Base-by-base conservation (phyloP, 2,329 filamentous ascomycete genomes). In the Trichoderma brevicompactum region DNA sequence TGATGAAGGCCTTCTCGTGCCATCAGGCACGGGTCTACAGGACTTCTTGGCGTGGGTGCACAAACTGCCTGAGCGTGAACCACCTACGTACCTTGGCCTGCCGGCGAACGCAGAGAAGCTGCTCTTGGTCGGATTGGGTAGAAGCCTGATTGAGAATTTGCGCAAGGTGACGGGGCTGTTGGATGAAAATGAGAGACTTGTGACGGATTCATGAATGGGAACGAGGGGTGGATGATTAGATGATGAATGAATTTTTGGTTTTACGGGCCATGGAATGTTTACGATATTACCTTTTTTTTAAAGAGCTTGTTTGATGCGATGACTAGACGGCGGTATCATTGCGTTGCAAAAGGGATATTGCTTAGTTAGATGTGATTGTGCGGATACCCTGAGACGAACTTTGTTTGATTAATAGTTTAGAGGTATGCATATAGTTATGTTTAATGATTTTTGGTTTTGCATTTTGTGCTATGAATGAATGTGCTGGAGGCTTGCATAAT, bases 81-180 rank as follows among this genome's bases (percentile, higher is more conserved):
- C 96, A 34, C 95, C 95, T 5, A 97, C 93, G 0, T 99, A 97
- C 75, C 83, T 99, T 15, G 96, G 95, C 23, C 79, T 99, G 70
- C 95, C 95, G 41, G 92, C 92, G 34, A 97, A 99, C 76, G 95
- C 95, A 19, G 95, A 99, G 87, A 99, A 98, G 80, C 76, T 99
- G 75, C 79, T 99, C 72, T 84, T 99, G 38, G 92, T 97, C 13
- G 94, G 92, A 2, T 88, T 97, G 73, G 96, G 94, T 49, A 86
- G 87, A 74, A 91, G 89, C 73, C 89, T 97, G 85, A 89, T 97
- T 72, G 85, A 85, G 69, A 94, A 97, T 77, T 73, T 98, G 76
- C 89, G 89, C 74, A 92, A 89, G 77, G 91, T 99, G 60, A 91
- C 91, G 68, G 91, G 92, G 70, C 82, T 97, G 77, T 79, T 99